Percentiles rank a stretch among this genome's conserved stretches.
These are phyloP conservation scores for Nidularia pulvinata DNA, from an alignment of 768 basidiomycete genomes.

Conservation along the genomic window DNA sequence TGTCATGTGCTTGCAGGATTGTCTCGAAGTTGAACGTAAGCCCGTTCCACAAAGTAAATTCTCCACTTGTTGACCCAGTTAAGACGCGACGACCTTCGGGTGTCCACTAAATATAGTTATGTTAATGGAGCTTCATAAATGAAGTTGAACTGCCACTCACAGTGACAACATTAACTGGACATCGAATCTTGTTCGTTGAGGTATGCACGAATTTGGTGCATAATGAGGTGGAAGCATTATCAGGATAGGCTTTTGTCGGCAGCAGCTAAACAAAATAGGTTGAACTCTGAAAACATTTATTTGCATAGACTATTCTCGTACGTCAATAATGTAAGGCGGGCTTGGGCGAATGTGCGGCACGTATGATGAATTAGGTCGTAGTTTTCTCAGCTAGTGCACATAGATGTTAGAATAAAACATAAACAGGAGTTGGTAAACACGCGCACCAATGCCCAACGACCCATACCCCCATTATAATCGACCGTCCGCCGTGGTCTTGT, in stretches of 20 bases:
- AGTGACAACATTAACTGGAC: conserved; percentile 94
- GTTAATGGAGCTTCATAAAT: background rate
- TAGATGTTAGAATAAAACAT: conserved; percentile 4
- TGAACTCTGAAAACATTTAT: conserved; percentile 14
- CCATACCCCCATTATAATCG: conserved; percentile 90
- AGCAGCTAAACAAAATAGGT: conserved; percentile 61
- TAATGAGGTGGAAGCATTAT: conserved; percentile 89
- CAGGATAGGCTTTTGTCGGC: conserved; percentile 90
- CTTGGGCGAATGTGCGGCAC: conserved; percentile 79
- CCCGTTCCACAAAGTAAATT: conserved; percentile 99
- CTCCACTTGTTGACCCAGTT: conserved; percentile 95
- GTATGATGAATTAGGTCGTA: conserved; percentile 79
- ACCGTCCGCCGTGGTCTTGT: conserved; percentile 93
- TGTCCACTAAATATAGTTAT: conserved; percentile 73
- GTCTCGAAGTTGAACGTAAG: conserved; percentile 99
- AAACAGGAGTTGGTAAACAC: background rate
- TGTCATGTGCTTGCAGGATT: conserved; percentile 98
- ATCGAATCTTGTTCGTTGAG: conserved; percentile 97
- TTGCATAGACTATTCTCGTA: conserved; percentile 23
- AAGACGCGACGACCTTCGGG: conserved; percentile 93
- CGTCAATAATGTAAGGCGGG: conserved; percentile 89
- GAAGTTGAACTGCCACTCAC: conserved; percentile 45
- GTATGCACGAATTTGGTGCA: conserved; percentile 99
- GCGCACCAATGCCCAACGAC: conserved; percentile 82
- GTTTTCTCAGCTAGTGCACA: conserved; percentile 59